Conservation (phyloP, 2,329 filamentous ascomycete species). For the Setomelanomma holmii region DNA sequence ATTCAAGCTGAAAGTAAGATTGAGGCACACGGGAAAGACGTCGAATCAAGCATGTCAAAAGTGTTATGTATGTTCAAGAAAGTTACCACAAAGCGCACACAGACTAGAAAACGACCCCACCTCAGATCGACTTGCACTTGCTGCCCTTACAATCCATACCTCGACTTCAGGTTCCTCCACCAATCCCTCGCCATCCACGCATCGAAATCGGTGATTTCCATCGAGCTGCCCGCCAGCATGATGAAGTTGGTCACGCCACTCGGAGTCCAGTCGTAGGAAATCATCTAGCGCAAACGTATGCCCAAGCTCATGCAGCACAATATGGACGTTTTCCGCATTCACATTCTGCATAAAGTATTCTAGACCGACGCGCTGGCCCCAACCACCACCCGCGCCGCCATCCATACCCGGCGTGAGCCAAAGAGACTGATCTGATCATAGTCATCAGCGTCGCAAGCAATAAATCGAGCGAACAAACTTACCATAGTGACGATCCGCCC, state of each 20-base stretch:
- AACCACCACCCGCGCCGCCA: constrained; percentile 57
- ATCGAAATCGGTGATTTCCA: constrained; percentile 57
- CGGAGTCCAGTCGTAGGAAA: constrained; percentile 56
- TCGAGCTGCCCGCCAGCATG: constrained; percentile 55
- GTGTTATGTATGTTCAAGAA: background rate
- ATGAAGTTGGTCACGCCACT: constrained; percentile 53
- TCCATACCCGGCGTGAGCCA: constrained; percentile 58
- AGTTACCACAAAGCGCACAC: background rate
- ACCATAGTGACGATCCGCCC: constrained; percentile 51
- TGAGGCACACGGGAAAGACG: too few species aligned
- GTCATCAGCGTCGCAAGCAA: background rate
- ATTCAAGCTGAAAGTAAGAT: too few species aligned
- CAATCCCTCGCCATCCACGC: constrained; percentile 59
- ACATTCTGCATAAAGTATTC: constrained; percentile 55
- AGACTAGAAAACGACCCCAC: too few species aligned
- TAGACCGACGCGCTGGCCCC: constrained; percentile 55
- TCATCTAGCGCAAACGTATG: constrained; percentile 56
- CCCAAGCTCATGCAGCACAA: constrained; percentile 56
- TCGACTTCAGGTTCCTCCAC: constrained; percentile 50
- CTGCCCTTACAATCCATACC: constrained; percentile 20
- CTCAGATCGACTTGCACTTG: background rate
- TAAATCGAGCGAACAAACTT: constrained; percentile 1
- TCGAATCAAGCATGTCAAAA: background rate
- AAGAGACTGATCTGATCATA: constrained; percentile 50
- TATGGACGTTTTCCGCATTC: constrained; percentile 51